phyloP scores from a whole-genome alignment of 164 flowering plant species.

The Vitis riparia region DNA sequence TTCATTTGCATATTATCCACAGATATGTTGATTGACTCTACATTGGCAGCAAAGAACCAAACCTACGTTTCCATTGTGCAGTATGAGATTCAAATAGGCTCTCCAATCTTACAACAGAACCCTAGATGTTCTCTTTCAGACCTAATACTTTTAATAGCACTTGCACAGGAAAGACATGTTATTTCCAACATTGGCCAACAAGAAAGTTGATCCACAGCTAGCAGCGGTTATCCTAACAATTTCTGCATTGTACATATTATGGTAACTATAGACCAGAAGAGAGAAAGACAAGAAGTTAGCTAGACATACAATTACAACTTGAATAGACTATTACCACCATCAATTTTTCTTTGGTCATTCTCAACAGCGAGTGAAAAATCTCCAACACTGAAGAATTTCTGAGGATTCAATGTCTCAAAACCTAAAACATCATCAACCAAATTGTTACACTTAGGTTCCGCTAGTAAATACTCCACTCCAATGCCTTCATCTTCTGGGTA shows the following conservation, averaged over 20 bases:
- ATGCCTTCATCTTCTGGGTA: conserved; percentile 47
- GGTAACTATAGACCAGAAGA: neutral
- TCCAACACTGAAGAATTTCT: conserved; percentile 29
- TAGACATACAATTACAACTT: neutral
- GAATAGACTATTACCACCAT: conserved; percentile 25
- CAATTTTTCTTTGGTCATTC: conserved; percentile 18
- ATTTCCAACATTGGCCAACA: neutral
- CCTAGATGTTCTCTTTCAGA: neutral
- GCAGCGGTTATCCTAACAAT: neutral
- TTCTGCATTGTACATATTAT: neutral
- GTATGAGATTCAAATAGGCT: neutral
- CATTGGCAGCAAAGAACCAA: neutral
- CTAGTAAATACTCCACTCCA: conserved; percentile 44
- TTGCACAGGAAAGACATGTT: neutral
- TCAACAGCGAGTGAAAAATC: conserved; percentile 31
- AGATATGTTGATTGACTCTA: neutral
- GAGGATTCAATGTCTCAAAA: conserved; percentile 17
- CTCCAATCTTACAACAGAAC: neutral
- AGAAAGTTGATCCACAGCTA: neutral
- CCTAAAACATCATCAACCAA: conserved; percentile 35
- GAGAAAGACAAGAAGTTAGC: neutral
- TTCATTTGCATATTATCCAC: no score
- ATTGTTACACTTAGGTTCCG: conserved; percentile 45
- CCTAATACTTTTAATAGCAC: neutral
- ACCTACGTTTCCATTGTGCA: neutral